These are phyloP conservation scores for Paramyrothecium sp. DNA, from an alignment of 2,329 filamentous ascomycete genomes.

Conservation along the genomic window DNA sequence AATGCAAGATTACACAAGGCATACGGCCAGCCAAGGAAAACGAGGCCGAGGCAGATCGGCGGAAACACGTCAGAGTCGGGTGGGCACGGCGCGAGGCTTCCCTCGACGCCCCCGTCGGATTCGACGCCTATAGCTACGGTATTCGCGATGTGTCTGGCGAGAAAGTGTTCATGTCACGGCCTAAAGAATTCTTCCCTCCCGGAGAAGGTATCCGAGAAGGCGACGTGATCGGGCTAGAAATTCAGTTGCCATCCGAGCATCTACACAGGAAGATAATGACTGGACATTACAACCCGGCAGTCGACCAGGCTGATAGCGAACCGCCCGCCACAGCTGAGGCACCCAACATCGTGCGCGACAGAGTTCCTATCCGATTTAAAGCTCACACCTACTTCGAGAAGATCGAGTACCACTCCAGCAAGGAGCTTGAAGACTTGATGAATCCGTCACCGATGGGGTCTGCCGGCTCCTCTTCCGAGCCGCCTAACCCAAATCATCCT, in stretches of 20 bases:
- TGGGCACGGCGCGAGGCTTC: slow-evolving; percentile 81
- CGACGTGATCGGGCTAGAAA: slow-evolving; percentile 92
- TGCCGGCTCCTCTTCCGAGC: slow-evolving; percentile 43
- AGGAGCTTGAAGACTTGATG: slow-evolving; percentile 83
- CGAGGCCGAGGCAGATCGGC: slow-evolving; percentile 45
- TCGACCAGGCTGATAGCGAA: slow-evolving; percentile 65
- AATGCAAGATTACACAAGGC: slow-evolving; percentile 84
- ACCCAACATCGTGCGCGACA: slow-evolving; percentile 87
- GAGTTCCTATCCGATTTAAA: slow-evolving; percentile 92
- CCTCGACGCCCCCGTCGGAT: slow-evolving; percentile 79
- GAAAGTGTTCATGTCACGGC: slow-evolving; percentile 88
- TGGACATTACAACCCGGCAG: slow-evolving; percentile 82
- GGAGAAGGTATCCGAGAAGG: slow-evolving; percentile 81
- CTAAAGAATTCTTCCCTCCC: slow-evolving; percentile 82
- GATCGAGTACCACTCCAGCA: slow-evolving; percentile 82
- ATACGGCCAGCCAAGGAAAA: slow-evolving; percentile 43
- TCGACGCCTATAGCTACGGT: slow-evolving; percentile 91
- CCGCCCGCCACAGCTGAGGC: slow-evolving; percentile 53
- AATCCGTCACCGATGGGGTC: slow-evolving; percentile 58
- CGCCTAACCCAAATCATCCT: slow-evolving; percentile 71
- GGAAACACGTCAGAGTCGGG: slow-evolving; percentile 76
- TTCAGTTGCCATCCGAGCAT: slow-evolving; percentile 80
- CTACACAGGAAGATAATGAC: slow-evolving; percentile 87
- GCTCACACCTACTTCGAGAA: slow-evolving; percentile 92
- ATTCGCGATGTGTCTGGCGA: slow-evolving; percentile 88